These are phyloP conservation scores for Ceratorhiza oryzae-sativae DNA, from an alignment of 1,284 basidiomycete genomes.

Conservation along the genomic window DNA sequence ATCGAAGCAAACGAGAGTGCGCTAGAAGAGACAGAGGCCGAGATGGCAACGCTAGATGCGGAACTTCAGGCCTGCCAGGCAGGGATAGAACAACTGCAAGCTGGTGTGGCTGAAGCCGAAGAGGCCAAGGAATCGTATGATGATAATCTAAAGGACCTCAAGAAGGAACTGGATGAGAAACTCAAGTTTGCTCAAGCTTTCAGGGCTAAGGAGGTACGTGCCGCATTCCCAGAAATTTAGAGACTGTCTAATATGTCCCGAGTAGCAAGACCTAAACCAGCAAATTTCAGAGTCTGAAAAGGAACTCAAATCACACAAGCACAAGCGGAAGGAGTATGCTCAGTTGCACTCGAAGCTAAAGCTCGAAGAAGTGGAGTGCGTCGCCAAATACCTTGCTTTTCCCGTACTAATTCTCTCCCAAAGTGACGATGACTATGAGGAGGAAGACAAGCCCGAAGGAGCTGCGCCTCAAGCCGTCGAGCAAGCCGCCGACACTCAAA, in stretches of 20 bases:
- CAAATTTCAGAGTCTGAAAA: conserved; percentile 63
- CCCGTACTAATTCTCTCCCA: conserved; percentile 48
- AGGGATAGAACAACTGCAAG: conserved; percentile 71
- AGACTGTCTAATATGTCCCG: background rate
- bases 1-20: conserved; percentile 65
- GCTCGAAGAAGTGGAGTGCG: conserved; percentile 88
- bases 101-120: conserved; percentile 59
- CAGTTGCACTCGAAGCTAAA: conserved; percentile 77
- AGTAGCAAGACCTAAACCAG: conserved; percentile 80
- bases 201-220: conserved; percentile 77
- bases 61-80: conserved; percentile 66
- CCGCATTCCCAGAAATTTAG: background rate
- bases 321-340: conserved; percentile 69
- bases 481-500: conserved; percentile 34
- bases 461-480: conserved; percentile 48
- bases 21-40: conserved; percentile 72
- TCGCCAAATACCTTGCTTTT: conserved; percentile 38
- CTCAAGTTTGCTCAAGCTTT: conserved; percentile 82
- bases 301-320: conserved; percentile 70
- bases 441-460: conserved; percentile 45
- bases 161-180: conserved; percentile 81
- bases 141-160: conserved; percentile 79
- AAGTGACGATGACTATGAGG: conserved; percentile 67
- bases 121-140: conserved; percentile 75
- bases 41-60: conserved; percentile 68